A percentile compares a stretch with the other conserved stretches of the same genome.
Conservation (phyloP, 179 eudicot genomes). For the Kewa caespitosa region DNA sequence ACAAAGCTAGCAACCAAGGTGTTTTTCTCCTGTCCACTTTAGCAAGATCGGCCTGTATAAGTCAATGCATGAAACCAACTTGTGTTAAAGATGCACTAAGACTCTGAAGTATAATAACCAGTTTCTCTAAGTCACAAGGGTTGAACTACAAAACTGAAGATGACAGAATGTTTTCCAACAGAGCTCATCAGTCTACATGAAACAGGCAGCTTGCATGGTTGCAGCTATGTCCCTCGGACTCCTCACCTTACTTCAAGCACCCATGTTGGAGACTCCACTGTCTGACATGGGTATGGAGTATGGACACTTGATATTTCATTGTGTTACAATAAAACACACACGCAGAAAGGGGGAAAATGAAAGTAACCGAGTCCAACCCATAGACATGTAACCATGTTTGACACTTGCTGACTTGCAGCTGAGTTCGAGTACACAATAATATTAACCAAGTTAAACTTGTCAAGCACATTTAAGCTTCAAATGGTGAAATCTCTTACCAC, state of each 20-base stretch:
- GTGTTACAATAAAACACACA: no score
- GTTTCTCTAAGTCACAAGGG: not conserved
- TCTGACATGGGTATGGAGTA: no score
- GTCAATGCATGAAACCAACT: conserved; percentile 6
- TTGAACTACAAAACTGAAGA: conserved; percentile 7
- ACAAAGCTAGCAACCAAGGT: conserved; percentile 83
- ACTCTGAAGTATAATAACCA: not conserved
- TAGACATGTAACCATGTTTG: no score
- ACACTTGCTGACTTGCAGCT: not conserved
- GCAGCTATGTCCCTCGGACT: no score
- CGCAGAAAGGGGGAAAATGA: no score
- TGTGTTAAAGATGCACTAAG: conserved; percentile 9
- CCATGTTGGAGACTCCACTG: no score
- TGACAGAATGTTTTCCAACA: no score
- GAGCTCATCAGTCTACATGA: no score
- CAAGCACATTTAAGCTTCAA: not conserved
- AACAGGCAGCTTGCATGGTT: no score
- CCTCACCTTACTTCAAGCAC: no score
- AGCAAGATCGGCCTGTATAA: conserved; percentile 77
- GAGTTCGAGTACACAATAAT: not conserved
- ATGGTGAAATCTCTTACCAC: not conserved
- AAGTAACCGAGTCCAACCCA: no score
- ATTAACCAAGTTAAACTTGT: not conserved
- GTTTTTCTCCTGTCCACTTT: conserved; percentile 85
- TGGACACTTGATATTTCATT: no score